Percentiles rank a stretch among this genome's conserved stretches.
Evolutionary conservation across 2,329 filamentous ascomycete species (phyloP).

Genomic region (Fusarium sp.): DNA sequence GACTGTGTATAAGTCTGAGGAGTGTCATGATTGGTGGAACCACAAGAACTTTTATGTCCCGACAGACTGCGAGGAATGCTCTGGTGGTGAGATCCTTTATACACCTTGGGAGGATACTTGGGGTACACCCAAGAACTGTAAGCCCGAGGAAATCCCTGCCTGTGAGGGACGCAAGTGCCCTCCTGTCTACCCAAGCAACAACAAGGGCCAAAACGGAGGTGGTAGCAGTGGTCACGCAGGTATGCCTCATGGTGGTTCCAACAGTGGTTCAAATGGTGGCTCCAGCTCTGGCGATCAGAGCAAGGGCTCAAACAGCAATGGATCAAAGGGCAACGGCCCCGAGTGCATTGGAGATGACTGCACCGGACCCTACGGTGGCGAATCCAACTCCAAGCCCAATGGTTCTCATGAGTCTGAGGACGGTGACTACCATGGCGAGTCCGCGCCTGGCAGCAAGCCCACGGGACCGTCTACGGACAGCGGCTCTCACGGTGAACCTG

Average conservation of each 20-base stretch:
- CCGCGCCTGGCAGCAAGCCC: background rate
- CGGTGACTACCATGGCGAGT: background rate
- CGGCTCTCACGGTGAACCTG: background rate
- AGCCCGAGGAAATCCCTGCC: background rate
- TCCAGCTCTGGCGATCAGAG: background rate
- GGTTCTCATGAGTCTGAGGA: background rate
- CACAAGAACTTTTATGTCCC: slow-evolving; percentile 24
- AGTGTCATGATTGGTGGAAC: slow-evolving; percentile 18
- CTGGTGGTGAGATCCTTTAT: slow-evolving; percentile 26
- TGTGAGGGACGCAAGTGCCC: slow-evolving; percentile 6
- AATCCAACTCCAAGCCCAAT: background rate
- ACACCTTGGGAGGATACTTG: slow-evolving; percentile 33
- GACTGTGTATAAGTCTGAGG: slow-evolving; percentile 38
- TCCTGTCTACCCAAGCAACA: background rate
- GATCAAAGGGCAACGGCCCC: background rate
- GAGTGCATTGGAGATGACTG: background rate
- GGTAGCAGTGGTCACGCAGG: background rate
- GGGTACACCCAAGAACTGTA: slow-evolving; percentile 13
- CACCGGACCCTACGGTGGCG: background rate
- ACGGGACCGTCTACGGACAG: background rate
- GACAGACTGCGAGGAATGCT: slow-evolving; percentile 19
- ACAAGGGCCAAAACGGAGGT: background rate
- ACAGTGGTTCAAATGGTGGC: background rate
- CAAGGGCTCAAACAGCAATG: background rate
- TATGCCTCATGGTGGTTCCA: background rate